Percentiles rank a stretch among this genome's conserved stretches.
These are phyloP conservation scores for Nothopassalora personata DNA, from an alignment of 2,329 filamentous ascomycete species.

Conservation along the genomic window DNA sequence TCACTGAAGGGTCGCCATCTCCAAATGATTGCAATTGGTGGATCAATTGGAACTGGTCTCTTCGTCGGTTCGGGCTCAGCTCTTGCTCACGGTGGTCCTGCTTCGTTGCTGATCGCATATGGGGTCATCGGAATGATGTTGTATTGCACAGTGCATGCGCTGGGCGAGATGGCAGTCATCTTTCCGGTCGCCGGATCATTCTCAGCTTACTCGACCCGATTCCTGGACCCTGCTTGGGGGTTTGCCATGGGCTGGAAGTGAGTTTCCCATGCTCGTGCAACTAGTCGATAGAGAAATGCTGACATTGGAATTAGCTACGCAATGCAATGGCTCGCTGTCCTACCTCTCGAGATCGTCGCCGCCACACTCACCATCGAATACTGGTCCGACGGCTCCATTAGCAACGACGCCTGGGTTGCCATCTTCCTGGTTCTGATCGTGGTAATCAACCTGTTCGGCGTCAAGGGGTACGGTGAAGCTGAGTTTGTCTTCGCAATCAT, in stretches of 20 bases:
- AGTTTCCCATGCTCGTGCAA: slow-evolving; percentile 1
- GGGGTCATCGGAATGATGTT: slow-evolving; percentile 31
- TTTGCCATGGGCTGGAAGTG: slow-evolving; percentile 35
- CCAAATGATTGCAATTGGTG: slow-evolving; percentile 77
- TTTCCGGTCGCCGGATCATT: slow-evolving; percentile 35
- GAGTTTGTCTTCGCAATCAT: slow-evolving; percentile 35
- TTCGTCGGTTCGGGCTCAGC: slow-evolving; percentile 33
- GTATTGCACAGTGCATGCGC: slow-evolving; percentile 31
- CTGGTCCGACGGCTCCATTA: slow-evolving; percentile 28
- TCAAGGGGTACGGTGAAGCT: slow-evolving; percentile 33
- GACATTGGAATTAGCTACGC: slow-evolving; percentile 25
- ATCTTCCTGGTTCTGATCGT: slow-evolving; percentile 31
- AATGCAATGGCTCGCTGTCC: slow-evolving; percentile 32
- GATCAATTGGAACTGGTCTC: slow-evolving; percentile 31
- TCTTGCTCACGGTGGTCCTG: slow-evolving; percentile 32
- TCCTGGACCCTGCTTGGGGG: slow-evolving; percentile 34
- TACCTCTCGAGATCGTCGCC: slow-evolving; percentile 32
- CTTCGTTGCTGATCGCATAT: slow-evolving; percentile 31
- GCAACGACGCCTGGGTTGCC: slow-evolving; percentile 30
- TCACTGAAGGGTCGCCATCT: slow-evolving; percentile 75
- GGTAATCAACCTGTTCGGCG: slow-evolving; percentile 32
- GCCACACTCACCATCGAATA: slow-evolving; percentile 31
- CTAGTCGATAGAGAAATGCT: slow-evolving; percentile 1
- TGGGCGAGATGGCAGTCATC: slow-evolving; percentile 33
- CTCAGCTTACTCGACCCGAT: slow-evolving; percentile 32